phyloP scores from a whole-genome alignment of 2,329 filamentous ascomycete species.

The Botrytis sinoallii region DNA sequence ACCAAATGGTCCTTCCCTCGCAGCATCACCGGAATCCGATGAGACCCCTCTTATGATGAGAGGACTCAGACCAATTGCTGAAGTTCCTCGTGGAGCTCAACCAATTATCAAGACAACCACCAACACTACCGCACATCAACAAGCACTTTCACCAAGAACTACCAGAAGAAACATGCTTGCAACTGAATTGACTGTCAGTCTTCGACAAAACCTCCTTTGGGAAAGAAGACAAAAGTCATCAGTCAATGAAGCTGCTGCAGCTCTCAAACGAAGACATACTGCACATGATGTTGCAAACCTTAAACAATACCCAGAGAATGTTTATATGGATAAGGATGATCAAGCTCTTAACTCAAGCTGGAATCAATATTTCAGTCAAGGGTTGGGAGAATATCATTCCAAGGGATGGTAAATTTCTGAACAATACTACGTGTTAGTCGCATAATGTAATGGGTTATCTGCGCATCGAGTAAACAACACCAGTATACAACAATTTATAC shows the following conservation, averaged over 20 bases:
- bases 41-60: slow-evolving; percentile 55
- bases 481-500: slow-evolving; percentile 27
- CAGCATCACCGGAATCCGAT: slow-evolving; percentile 44
- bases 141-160: slow-evolving; percentile 83
- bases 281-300: slow-evolving; percentile 88
- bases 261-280: slow-evolving; percentile 85
- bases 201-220: slow-evolving; percentile 88
- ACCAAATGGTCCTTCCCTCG: slow-evolving; percentile 66
- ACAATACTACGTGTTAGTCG: slow-evolving; percentile 25
- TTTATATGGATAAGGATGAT: slow-evolving; percentile 55
- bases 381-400: slow-evolving; percentile 76
- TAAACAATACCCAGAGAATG: slow-evolving; percentile 71
- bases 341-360: slow-evolving; percentile 65
- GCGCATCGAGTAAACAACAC: slow-evolving; percentile 26
- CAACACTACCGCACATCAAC: slow-evolving; percentile 58
- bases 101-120: slow-evolving; percentile 74
- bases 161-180: slow-evolving; percentile 94
- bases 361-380: slow-evolving; percentile 83
- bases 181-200: slow-evolving; percentile 88
- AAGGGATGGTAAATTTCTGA: slow-evolving; percentile 68
- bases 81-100: slow-evolving; percentile 60
- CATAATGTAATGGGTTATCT: slow-evolving; percentile 31
- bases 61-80: slow-evolving; percentile 35
- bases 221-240: slow-evolving; percentile 88
- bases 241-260: slow-evolving; percentile 73